These are phyloP conservation scores for Diaporthe nobilis DNA, from an alignment of 2,329 filamentous ascomycete species.

Conservation along the genomic window DNA sequence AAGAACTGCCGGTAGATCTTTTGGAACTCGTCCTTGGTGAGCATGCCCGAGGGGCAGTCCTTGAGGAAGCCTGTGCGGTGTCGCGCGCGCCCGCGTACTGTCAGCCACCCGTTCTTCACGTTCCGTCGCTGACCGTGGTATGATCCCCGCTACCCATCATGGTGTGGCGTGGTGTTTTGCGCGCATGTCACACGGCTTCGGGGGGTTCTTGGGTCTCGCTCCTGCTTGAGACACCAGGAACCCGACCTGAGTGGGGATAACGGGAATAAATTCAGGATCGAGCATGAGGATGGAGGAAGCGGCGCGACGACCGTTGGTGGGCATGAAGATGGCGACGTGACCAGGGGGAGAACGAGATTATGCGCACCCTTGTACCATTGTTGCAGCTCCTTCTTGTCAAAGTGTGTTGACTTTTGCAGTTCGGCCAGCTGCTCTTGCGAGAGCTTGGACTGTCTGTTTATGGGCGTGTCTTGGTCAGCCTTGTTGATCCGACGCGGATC, in stretches of 20 bases:
- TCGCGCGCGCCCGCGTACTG: slow-evolving; percentile 28
- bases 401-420: slow-evolving; percentile 96
- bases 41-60: slow-evolving; percentile 96
- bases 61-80: slow-evolving; percentile 85
- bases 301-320: background rate
- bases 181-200: background rate
- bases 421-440: slow-evolving; percentile 96
- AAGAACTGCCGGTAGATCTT: slow-evolving; percentile 99
- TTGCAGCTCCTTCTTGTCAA: slow-evolving; percentile 99
- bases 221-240: background rate
- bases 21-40: slow-evolving; percentile 98
- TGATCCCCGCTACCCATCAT: too few relatives aligned
- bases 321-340: background rate
- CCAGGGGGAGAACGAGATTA: background rate
- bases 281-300: background rate
- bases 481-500: slow-evolving; percentile 7
- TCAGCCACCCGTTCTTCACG: background rate
- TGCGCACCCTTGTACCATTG: slow-evolving; percentile 98
- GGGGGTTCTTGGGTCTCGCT: slow-evolving; percentile 3
- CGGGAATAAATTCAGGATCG: slow-evolving; percentile 1
- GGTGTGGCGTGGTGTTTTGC: background rate
- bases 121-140: background rate
- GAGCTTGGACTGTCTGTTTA: slow-evolving; percentile 92
- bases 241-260: background rate
- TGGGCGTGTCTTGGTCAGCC: slow-evolving; percentile 36